Evolutionary conservation across 2,329 filamentous ascomycete genomes (phyloP).

Genomic region (Xylariaceae sp.): DNA sequence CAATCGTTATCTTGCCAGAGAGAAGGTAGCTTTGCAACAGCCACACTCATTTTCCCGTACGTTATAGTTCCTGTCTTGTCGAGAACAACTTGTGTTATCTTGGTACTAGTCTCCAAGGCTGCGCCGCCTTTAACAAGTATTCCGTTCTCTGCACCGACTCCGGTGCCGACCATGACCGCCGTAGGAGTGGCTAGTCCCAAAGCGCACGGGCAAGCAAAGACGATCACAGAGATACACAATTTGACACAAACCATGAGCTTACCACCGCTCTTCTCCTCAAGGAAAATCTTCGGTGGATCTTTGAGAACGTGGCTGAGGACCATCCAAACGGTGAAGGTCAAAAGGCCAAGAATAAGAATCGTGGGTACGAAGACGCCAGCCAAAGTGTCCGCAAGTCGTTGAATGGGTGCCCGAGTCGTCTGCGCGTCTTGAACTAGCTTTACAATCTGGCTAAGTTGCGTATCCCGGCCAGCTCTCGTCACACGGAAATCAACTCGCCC

Average conservation of each 20-base stretch:
- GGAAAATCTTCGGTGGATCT: conserved; percentile 88
- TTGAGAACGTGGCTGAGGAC: conserved; percentile 84
- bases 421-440: conserved; percentile 98
- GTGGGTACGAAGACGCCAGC: conserved; percentile 93
- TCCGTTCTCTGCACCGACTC: conserved; percentile 91
- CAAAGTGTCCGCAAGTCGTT: conserved; percentile 87
- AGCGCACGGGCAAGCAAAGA: conserved; percentile 96
- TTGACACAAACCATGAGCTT: conserved; percentile 97
- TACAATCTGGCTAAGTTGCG: conserved; percentile 96
- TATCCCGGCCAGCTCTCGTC: conserved; percentile 90
- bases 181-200: conserved; percentile 96
- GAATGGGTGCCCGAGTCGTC: conserved; percentile 91
- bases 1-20: conserved; percentile 74
- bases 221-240: conserved; percentile 97
- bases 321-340: conserved; percentile 94
- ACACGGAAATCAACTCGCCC: conserved; percentile 92
- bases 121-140: conserved; percentile 98
- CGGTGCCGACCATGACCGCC: conserved; percentile 99
- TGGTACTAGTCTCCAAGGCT: conserved; percentile 87
- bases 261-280: conserved; percentile 80
- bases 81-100: conserved; percentile 86
- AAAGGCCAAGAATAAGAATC: conserved; percentile 82
- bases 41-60: conserved; percentile 93
- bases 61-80: conserved; percentile 98
- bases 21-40: conserved; percentile 69